These are phyloP conservation scores for Lunularia cruciata DNA, from an alignment of 225 moss, liverwort and hornwort genomes.

Conservation along the genomic window DNA sequence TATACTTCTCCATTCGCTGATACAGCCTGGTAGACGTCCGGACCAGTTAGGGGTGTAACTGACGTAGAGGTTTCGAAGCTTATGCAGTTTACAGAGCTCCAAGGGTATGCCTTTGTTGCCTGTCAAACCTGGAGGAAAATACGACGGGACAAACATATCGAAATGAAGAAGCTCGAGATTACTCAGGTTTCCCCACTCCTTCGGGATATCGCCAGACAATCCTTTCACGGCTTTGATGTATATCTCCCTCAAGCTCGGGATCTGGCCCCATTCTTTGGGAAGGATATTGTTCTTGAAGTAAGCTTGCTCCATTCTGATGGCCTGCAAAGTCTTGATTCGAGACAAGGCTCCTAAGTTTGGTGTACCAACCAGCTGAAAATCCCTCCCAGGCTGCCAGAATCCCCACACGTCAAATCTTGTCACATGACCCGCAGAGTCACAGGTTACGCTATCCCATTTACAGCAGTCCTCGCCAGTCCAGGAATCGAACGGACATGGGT, in stretches of 20 bases:
- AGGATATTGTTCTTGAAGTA: neutral
- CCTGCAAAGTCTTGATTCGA: neutral
- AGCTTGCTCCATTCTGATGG: neutral
- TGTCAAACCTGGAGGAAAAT: neutral
- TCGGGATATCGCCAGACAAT: neutral
- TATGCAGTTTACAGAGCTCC: slow-evolving; percentile 13
- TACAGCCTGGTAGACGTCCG: neutral
- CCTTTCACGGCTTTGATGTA: neutral
- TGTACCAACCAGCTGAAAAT: too few species aligned
- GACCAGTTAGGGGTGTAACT: neutral
- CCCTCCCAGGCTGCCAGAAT: neutral
- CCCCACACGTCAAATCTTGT: neutral
- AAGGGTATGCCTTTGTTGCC: neutral
- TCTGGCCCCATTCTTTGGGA: neutral
- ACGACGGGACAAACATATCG: neutral
- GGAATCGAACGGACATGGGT: neutral
- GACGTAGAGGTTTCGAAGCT: neutral
- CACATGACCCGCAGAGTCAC: neutral
- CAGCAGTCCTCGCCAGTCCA: slow-evolving; percentile 9
- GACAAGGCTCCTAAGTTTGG: neutral
- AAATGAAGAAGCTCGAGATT: neutral
- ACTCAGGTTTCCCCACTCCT: neutral
- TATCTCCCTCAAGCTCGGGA: neutral
- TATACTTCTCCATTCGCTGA: slow-evolving; percentile 1
- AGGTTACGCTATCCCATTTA: neutral